phyloP scores from a whole-genome alignment of 148 eudicot species.

The Bassia scoparia region DNA sequence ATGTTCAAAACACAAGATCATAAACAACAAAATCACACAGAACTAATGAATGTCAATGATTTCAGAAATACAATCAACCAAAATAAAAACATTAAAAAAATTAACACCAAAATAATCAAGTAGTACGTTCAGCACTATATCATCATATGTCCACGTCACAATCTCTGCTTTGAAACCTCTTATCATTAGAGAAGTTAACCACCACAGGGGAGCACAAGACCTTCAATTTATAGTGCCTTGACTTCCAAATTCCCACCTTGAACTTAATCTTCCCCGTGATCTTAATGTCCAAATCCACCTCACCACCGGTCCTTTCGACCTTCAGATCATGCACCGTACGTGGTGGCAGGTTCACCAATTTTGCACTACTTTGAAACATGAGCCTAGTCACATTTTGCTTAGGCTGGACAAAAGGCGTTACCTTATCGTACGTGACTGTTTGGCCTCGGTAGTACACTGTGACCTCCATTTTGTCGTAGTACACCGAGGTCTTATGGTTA shows the following conservation, averaged over 20 bases:
- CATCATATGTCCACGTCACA: slow-evolving; percentile 48
- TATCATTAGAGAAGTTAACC: slow-evolving; percentile 39
- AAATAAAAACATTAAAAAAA: not conserved
- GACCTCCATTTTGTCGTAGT: slow-evolving; percentile 55
- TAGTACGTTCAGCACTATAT: not conserved
- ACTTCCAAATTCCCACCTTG: slow-evolving; percentile 62
- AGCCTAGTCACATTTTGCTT: slow-evolving; percentile 46
- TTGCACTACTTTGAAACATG: slow-evolving; percentile 31
- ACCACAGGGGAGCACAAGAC: slow-evolving; percentile 44
- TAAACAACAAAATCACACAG: slow-evolving; percentile 3
- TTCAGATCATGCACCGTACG: slow-evolving; percentile 31
- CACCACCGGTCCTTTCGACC: slow-evolving; percentile 48
- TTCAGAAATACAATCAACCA: not conserved
- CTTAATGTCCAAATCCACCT: slow-evolving; percentile 44
- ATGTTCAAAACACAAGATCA: slow-evolving; percentile 6
- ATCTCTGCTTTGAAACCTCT: slow-evolving; percentile 31
- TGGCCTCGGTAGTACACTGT: slow-evolving; percentile 41
- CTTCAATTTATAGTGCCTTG: slow-evolving; percentile 44
- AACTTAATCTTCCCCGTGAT: slow-evolving; percentile 47
- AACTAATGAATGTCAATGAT: slow-evolving; percentile 1
- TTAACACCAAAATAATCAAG: not conserved
- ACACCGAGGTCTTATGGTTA: slow-evolving; percentile 43
- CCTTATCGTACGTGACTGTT: slow-evolving; percentile 19
- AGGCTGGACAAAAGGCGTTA: slow-evolving; percentile 54
- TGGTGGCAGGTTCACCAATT: slow-evolving; percentile 25